Evolutionary conservation across 208 protist species (phyloP).

Genomic region (Leishmania mexicana): DNA sequence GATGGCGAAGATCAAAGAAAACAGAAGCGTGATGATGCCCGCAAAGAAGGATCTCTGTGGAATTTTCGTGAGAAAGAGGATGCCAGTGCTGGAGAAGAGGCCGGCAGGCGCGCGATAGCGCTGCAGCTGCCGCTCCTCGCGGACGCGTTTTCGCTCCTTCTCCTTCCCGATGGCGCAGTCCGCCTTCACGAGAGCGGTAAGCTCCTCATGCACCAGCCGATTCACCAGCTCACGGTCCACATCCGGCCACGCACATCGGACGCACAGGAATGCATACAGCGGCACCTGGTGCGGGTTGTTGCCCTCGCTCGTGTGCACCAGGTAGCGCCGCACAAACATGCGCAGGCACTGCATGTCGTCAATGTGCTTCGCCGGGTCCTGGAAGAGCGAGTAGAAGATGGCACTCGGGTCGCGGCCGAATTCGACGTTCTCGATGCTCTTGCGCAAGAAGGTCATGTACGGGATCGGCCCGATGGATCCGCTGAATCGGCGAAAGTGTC

Average conservation of each 20-base stretch:
- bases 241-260: slow-evolving; percentile 48
- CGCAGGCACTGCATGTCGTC: slow-evolving; percentile 84
- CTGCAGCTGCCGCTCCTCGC: slow-evolving; percentile 19
- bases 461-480: slow-evolving; percentile 54
- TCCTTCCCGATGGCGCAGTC: slow-evolving; percentile 46
- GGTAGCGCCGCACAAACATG: slow-evolving; percentile 82
- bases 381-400: slow-evolving; percentile 69
- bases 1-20: background rate
- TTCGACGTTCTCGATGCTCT: slow-evolving; percentile 63
- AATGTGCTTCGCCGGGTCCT: slow-evolving; percentile 37
- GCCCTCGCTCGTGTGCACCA: slow-evolving; percentile 73
- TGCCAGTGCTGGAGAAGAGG: slow-evolving; percentile 52
- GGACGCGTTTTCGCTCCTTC: slow-evolving; percentile 31
- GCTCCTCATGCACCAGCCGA: slow-evolving; percentile 55
- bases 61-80: slow-evolving; percentile 65
- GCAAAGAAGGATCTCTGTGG: slow-evolving; percentile 58
- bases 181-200: slow-evolving; percentile 55
- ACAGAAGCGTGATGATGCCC: slow-evolving; percentile 39
- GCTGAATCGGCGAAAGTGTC: background rate
- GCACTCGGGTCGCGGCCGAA: slow-evolving; percentile 59
- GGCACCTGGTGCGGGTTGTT: slow-evolving; percentile 77
- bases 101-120: slow-evolving; percentile 42
- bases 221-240: slow-evolving; percentile 61
- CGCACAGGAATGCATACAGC: slow-evolving; percentile 62
- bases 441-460: slow-evolving; percentile 72